Conservation (phyloP, 176 grass and related monocot genomes). For the Secale cereale region DNA sequence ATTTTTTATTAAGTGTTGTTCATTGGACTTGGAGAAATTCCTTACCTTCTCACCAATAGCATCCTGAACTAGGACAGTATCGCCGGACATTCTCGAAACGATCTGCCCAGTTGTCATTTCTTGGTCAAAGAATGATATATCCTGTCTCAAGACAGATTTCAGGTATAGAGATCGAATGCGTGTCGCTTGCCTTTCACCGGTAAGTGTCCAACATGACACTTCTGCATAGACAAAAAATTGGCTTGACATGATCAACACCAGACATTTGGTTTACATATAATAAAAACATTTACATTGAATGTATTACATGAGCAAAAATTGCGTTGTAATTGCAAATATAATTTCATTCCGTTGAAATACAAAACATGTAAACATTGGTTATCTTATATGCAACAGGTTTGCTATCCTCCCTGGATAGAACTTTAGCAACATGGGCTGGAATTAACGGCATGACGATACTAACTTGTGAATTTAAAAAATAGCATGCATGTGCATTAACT, state of each 20-base stretch:
- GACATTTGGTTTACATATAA: neutral
- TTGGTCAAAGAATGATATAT: constrained; percentile 36
- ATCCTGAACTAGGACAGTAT: constrained; percentile 45
- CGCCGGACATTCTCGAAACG: constrained; percentile 17
- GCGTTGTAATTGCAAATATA: neutral
- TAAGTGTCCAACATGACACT: constrained; percentile 44
- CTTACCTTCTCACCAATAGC: constrained; percentile 51
- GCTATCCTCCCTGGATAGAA: neutral
- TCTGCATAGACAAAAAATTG: neutral
- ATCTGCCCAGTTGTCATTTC: constrained; percentile 32
- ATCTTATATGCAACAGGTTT: neutral
- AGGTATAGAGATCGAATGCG: constrained; percentile 29
- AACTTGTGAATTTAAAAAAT: neutral
- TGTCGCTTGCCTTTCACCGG: constrained; percentile 35
- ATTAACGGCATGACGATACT: neutral
- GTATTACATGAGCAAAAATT: neutral
- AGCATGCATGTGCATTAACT: neutral
- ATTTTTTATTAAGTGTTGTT: neutral
- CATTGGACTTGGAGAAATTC: neutral
- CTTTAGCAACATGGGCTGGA: neutral
- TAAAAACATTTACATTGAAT: neutral
- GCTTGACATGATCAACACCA: neutral
- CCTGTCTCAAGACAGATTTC: constrained; percentile 33
- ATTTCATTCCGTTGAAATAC: neutral
- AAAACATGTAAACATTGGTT: neutral